phyloP scores from a whole-genome alignment of 2,329 filamentous ascomycete genomes.

The Apiospora koreana region DNA sequence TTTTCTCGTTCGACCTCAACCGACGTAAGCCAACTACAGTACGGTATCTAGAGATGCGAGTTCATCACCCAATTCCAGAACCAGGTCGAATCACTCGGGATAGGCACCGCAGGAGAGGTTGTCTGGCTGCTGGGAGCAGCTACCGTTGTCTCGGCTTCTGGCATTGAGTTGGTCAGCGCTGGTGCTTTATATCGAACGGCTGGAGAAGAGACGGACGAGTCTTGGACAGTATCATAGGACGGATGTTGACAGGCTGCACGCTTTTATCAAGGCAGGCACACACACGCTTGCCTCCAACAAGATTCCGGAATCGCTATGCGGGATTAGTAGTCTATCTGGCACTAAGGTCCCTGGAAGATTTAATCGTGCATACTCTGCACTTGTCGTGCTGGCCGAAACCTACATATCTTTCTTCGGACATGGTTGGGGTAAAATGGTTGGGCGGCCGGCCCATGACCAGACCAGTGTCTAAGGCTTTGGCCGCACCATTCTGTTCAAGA shows the following conservation, averaged over 20 bases:
- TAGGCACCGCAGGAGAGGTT: not conserved
- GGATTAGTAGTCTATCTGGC: not conserved
- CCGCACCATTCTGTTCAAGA: not conserved
- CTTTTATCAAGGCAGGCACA: not conserved
- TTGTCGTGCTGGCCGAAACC: not conserved
- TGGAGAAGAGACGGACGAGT: not conserved
- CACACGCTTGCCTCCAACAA: not conserved
- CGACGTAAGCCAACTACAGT: not conserved
- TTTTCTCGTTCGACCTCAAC: not conserved
- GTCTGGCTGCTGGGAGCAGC: constrained; percentile 8
- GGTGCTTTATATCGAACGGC: not conserved
- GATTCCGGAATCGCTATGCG: not conserved
- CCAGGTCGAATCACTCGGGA: constrained; percentile 18
- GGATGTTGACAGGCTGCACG: not conserved
- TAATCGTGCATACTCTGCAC: not conserved
- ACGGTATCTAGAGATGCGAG: constrained; percentile 16
- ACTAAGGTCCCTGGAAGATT: not conserved
- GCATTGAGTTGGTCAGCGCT: constrained; percentile 8
- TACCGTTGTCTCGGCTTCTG: constrained; percentile 4
- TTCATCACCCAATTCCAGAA: constrained; percentile 26
- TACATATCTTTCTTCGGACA: not conserved
- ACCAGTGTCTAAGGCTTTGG: not conserved
- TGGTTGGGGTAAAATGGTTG: constrained; percentile 5
- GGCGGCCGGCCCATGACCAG: not conserved
- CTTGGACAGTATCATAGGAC: not conserved